Evolutionary conservation across 768 basidiomycete genomes (phyloP), one percentile per base, ranked within the genome.

Genomic region (Leccinum broughii): DNA sequence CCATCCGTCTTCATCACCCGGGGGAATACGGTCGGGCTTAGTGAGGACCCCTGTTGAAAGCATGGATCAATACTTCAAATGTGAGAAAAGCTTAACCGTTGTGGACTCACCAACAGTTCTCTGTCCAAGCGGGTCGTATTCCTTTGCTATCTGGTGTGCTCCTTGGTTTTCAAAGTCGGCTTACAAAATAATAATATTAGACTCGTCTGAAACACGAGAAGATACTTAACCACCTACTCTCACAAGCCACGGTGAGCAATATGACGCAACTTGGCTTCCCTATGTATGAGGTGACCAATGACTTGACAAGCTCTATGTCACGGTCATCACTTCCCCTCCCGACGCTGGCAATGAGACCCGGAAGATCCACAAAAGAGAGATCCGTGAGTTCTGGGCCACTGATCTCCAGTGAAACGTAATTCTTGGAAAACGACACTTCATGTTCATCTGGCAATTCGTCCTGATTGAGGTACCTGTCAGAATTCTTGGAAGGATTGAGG

Each of bases 141-240:
- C 54, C 65, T 85, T 86, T 0, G 88, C 84, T 0, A 92, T 74
- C n/a, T 81, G 76, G 59, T 87, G 85, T 0, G 90, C 90, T 0
- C 86, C 87, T 69, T 92, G 90, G 48, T 90, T 93, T 64, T 92
- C 88, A 20, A 89, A 89, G 62, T 93, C 89, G 55, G 89, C 91
- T 92, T 80, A 17, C 53, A 70, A 70, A 20, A 62, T 82, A 50
- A 37, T 24, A 3, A 26, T 8, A 15, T 64, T 84, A 62, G 85
- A 85, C 0, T 30, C 30, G 76, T 4, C 3, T 10, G 22, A 20
- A 35, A 70, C 0, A 72, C 15, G 10, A 28, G 53, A 53, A 14
- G 28, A 53, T 41, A 46, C 1, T 4, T 13, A 9, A 17, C 44
- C 0, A 59, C 68, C 1, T 54, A 72, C 72, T 73, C 34, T 73